phyloP scores from a whole-genome alignment of 495 filamentous ascomycete genomes.

The Aspergillus avenaceus region DNA sequence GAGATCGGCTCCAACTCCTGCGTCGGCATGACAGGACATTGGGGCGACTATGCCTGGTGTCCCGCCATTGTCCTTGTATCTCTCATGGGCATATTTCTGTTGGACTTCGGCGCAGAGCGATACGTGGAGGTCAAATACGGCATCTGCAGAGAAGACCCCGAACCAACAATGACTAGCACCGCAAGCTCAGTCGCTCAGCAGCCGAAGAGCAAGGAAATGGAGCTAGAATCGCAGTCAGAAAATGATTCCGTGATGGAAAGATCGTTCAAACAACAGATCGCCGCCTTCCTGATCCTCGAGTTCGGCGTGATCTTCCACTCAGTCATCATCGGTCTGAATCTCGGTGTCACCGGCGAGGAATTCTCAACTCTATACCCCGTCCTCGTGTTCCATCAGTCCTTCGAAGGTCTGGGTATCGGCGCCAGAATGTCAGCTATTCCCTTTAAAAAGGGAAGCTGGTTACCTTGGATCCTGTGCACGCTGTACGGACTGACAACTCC shows the following conservation, averaged over 20 bases:
- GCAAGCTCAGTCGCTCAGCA: neutral
- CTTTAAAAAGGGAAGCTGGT: slow-evolving; percentile 41
- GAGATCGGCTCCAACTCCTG: slow-evolving; percentile 50
- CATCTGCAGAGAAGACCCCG: slow-evolving; percentile 24
- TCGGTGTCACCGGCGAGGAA: slow-evolving; percentile 56
- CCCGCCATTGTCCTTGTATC: slow-evolving; percentile 31
- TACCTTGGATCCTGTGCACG: slow-evolving; percentile 29
- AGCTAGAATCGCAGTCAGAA: neutral
- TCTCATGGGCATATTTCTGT: slow-evolving; percentile 30
- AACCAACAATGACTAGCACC: slow-evolving; percentile 8
- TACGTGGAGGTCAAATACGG: slow-evolving; percentile 49
- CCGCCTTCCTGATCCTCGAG: slow-evolving; percentile 50
- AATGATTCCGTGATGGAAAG: slow-evolving; percentile 4
- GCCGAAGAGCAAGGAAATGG: neutral
- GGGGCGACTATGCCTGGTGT: slow-evolving; percentile 39
- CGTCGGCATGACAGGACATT: slow-evolving; percentile 46
- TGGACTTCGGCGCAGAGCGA: slow-evolving; percentile 41
- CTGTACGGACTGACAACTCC: slow-evolving; percentile 32
- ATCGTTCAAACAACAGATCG: slow-evolving; percentile 28
- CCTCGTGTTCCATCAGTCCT: slow-evolving; percentile 49
- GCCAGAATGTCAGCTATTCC: slow-evolving; percentile 25
- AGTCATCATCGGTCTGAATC: slow-evolving; percentile 67
- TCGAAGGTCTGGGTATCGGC: slow-evolving; percentile 23
- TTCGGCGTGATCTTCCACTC: slow-evolving; percentile 71
- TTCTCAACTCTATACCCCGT: slow-evolving; percentile 63